Evolutionary conservation across 2,329 filamentous ascomycete species (phyloP).

Genomic region (Colletotrichum theobromicola): DNA sequence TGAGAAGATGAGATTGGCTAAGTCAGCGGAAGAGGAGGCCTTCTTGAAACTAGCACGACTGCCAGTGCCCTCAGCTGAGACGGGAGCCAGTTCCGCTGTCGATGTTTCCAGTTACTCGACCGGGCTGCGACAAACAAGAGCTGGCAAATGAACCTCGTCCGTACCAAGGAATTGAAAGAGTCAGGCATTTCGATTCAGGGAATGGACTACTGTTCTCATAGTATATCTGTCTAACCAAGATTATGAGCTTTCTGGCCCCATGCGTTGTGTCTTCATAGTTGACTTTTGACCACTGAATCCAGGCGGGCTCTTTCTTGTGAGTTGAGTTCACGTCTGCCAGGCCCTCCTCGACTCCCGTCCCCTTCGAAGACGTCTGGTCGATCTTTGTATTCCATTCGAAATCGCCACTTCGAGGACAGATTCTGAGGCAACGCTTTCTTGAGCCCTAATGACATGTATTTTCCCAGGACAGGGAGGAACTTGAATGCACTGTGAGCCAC

Average conservation of each 20-base stretch:
- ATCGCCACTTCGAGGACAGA: conserved; percentile 35
- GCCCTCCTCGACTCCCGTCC: conserved; percentile 34
- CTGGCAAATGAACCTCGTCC: not conserved
- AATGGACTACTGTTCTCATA: not conserved
- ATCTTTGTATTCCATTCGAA: not conserved
- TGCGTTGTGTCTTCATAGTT: not conserved
- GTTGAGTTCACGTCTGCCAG: conserved; percentile 5
- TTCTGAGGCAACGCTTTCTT: conserved; percentile 27
- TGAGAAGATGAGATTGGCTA: not conserved
- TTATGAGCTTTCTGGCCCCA: not conserved
- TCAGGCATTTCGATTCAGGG: not conserved
- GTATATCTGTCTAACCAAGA: not conserved
- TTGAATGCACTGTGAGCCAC: conserved; percentile 26
- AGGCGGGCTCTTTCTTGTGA: not conserved
- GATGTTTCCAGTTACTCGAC: not conserved
- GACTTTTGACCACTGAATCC: not conserved
- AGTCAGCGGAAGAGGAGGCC: not conserved
- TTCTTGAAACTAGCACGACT: not conserved
- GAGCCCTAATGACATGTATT: conserved; percentile 31
- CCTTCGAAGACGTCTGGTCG: conserved; percentile 23
- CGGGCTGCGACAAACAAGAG: not conserved
- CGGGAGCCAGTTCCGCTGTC: not conserved
- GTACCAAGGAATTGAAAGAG: not conserved
- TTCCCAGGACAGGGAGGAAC: conserved; percentile 29
- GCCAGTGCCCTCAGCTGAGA: not conserved